Evolutionary conservation across 371 early-diverging fungal genomes (phyloP), one percentile per base, ranked within the genome.

Genomic region (Rhizopus microsporus): DNA sequence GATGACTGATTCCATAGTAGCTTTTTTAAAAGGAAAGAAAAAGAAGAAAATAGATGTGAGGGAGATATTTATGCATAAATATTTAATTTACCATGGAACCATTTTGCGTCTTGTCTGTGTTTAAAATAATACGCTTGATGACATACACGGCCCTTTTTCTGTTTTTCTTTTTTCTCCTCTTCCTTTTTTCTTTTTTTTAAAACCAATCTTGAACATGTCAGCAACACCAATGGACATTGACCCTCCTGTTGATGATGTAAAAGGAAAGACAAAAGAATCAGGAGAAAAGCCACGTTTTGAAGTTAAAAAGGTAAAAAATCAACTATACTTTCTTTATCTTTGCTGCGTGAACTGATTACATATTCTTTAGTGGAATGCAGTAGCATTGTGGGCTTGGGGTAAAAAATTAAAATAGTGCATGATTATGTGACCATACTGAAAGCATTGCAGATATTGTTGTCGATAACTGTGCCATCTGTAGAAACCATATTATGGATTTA

Each of bases 401-500:
- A 78, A 63, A 74, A 52, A 12, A 33, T 37, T 23, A 23, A 23
- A 23, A 23, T 23, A 23, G 23, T 23, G 2, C 23, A 23, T 23
- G 23, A 23, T 23, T 23, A 23, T 23, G 23, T 37, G 37, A 37
- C 12, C 37, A 37, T 12, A 9, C 37, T 37, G 37, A 37, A 9
- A 12, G 37, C 37, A 23, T 23, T 23, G 23, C 23, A 97, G 99
- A 99, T 75, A 97, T 97, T 83, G 94, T 93, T 35, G 97, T 99
- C 10, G 99, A 99, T 71, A 98, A 96, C 76, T 99, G 99, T 70
- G 99, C 99, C 60, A 99, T 99, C 74, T 99, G 99, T 82, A 90
- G 99, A 68, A 99, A 99, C 78, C 99, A 99, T 78, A 99, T 98
- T 74, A 99, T 99, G 99, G 99, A 99, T 69, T 88, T 96, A 49